Conservation (phyloP, 768 basidiomycete genomes). For the Termitomyces sp. region DNA sequence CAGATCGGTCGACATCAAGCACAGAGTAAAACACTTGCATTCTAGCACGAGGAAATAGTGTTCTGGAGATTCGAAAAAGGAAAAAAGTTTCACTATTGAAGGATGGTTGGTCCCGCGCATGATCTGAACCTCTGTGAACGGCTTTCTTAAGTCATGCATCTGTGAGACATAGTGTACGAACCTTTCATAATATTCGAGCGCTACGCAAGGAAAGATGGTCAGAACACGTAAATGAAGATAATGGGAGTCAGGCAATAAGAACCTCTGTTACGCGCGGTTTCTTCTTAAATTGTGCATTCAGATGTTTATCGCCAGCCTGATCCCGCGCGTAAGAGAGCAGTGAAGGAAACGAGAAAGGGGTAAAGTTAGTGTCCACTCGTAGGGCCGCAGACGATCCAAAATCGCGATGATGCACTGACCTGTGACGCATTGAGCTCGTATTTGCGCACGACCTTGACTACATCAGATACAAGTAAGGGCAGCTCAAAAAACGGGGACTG, state of each 20-base stretch:
- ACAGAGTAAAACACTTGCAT: conserved; percentile 40
- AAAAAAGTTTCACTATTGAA: conserved; percentile 86
- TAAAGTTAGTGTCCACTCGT: conserved; percentile 15
- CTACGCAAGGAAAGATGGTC: conserved; percentile 39
- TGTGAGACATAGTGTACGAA: conserved; percentile 18
- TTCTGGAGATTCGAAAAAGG: conserved; percentile 89
- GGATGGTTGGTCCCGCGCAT: conserved; percentile 95
- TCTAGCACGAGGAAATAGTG: conserved; percentile 95
- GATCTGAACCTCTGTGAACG: conserved; percentile 85
- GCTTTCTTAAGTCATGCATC: conserved; percentile 1
- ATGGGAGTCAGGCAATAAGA: conserved; percentile 20
- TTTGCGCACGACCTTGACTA: conserved; percentile 94
- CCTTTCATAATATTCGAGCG: conserved; percentile 97
- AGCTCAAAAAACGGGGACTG: conserved; percentile 7
- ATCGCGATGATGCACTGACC: conserved; percentile 42
- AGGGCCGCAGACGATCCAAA: conserved; percentile 17
- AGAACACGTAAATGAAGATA: conserved; percentile 18
- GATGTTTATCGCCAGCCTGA: conserved; percentile 88
- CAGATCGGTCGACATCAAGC: background rate
- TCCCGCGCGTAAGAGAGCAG: conserved; percentile 27
- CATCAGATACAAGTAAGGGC: conserved; percentile 16
- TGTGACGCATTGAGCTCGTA: conserved; percentile 87
- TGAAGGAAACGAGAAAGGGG: conserved; percentile 18
- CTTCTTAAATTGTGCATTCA: conserved; percentile 93
- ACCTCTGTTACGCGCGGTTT: conserved; percentile 99